Evolutionary conservation across 2,329 filamentous ascomycete genomes (phyloP), one percentile per base, ranked within the genome.

Genomic region (Penicillium sp.): DNA sequence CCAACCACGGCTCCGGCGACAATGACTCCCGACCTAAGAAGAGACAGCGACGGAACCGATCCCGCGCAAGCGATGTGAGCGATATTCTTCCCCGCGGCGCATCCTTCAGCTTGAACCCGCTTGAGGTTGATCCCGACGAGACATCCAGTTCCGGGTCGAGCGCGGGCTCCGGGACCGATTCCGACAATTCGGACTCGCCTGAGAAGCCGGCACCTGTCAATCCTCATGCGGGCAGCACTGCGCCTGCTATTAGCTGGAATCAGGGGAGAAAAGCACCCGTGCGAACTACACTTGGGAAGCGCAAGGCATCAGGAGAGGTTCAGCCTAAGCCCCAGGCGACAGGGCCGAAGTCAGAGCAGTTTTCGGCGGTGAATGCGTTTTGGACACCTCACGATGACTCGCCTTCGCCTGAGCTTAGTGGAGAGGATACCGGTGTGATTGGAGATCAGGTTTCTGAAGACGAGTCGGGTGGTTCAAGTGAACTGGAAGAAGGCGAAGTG

Each of bases 181-280:
- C 58, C 8, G 40, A 42, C 5, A 53, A 60, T 22, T 58, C 59
- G 12, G 62, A 61, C 22, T 44, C 59, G 1, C 51, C 54, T 26
- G 54, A 48, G 20, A 54, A 60, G 22, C 8, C 52, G 3, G 41
- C 50, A 5, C 35, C 56, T 20, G 57, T 46, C 35, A 61, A 67
- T 48, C 61, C 61, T 15, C 58, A 68, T 45, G 58, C 58, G 5
- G 64, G 60, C 31, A 66, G 51, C 49, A 67, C 66, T 12, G 61
- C 66, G 23, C 69, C 70, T 9, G 66, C 68, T 1, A 68, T 71
- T n/a, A 76, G 71, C 52, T 80, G 77, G 78, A 80, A 80, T 49
- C 70, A 75, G 54, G 73, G 72, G 20, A 73, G 71, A 23, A 75
- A 74, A 46, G 68, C 67, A 42, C 69, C 71, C 8, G 70, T 79